These are phyloP conservation scores for Fusarium neocosmosporiellum DNA, from an alignment of 2,329 filamentous ascomycete species.

Conservation along the genomic window DNA sequence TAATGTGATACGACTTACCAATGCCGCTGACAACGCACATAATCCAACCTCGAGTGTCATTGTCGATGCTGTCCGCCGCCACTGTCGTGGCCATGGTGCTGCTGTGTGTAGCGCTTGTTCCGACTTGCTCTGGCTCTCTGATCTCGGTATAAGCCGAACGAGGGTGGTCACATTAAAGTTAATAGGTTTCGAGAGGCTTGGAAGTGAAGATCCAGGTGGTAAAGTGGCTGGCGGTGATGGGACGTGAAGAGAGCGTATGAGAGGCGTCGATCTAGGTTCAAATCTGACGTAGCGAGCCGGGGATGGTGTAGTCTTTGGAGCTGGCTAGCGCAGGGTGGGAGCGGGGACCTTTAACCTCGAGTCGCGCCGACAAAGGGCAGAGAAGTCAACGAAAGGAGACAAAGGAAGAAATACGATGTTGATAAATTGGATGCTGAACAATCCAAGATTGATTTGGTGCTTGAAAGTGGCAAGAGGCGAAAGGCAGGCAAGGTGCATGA, in stretches of 20 bases:
- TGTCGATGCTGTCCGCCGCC: conserved; percentile 62
- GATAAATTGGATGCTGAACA: conserved; percentile 1
- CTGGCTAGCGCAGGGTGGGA: conserved; percentile 21
- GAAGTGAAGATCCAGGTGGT: neutral
- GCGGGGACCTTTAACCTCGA: conserved; percentile 23
- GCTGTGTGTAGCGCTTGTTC: neutral
- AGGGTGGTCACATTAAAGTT: neutral
- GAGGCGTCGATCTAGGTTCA: conserved; percentile 24
- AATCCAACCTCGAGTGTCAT: conserved; percentile 93
- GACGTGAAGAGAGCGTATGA: conserved; percentile 23
- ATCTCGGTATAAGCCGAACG: neutral
- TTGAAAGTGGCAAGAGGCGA: conserved; percentile 1
- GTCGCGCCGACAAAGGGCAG: conserved; percentile 13
- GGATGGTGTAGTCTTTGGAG: conserved; percentile 26
- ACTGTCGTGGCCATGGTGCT: conserved; percentile 52
- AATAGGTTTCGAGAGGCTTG: neutral
- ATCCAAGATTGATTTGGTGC: neutral
- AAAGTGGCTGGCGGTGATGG: neutral
- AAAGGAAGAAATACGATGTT: neutral
- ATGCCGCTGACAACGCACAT: conserved; percentile 86
- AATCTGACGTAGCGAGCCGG: conserved; percentile 37
- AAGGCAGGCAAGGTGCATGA: neutral
- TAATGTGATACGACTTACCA: conserved; percentile 56
- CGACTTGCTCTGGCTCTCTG: conserved; percentile 2
- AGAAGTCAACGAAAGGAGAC: neutral